Conservation (phyloP, 768 basidiomycete genomes). For the Rhodotorula diobovata region DNA sequence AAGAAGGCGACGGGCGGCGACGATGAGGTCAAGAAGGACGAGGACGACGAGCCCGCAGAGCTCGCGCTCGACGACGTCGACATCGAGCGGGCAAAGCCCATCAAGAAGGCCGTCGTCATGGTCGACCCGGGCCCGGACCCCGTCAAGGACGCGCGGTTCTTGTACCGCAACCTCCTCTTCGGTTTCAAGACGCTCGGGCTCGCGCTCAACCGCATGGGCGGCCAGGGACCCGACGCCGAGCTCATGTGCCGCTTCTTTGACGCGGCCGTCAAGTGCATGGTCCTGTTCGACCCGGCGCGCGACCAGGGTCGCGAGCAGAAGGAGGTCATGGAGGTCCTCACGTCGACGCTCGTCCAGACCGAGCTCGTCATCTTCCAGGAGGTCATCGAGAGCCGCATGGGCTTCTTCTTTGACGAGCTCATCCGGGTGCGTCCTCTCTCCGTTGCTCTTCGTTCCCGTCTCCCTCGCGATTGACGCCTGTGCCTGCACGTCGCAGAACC, state of each 20-base stretch:
- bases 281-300: conserved; percentile 65
- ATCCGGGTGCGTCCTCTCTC: conserved; percentile 22
- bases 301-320: conserved; percentile 54
- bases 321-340: conserved; percentile 78
- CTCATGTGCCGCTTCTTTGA: conserved; percentile 82
- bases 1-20: not conserved
- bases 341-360: conserved; percentile 55
- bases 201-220: conserved; percentile 72
- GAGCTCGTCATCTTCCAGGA: conserved; percentile 91
- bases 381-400: conserved; percentile 89
- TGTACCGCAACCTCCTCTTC: conserved; percentile 82
- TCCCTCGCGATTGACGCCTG: conserved; percentile 45
- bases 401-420: conserved; percentile 72
- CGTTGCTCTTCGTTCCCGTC: too few relatives aligned
- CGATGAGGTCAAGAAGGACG: conserved; percentile 10
- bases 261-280: conserved; percentile 75
- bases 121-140: conserved; percentile 77
- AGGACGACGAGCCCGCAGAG: conserved; percentile 21
- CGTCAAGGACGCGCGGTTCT: conserved; percentile 71
- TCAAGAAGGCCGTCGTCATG: conserved; percentile 70
- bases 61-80: conserved; percentile 56
- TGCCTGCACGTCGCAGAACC: conserved; percentile 53
- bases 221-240: conserved; percentile 71
- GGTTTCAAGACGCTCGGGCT: conserved; percentile 75
- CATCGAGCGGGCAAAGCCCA: conserved; percentile 81